A percentile compares a stretch with the other conserved stretches of the same genome.
Evolutionary conservation across 768 basidiomycete genomes (phyloP).

Genomic region (Dioszegia hungarica): DNA sequence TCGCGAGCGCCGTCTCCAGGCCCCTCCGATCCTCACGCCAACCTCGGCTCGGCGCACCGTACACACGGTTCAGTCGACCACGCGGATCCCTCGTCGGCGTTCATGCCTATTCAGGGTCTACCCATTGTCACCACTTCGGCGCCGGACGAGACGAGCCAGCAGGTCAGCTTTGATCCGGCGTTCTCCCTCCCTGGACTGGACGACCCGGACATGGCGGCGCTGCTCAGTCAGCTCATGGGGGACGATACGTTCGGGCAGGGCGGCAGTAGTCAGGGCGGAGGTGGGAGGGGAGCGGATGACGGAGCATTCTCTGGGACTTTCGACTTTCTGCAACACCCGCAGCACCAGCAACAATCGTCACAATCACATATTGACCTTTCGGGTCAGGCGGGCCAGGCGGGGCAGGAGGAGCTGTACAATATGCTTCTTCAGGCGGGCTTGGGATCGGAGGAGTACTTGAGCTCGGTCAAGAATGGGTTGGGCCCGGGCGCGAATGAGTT

Average conservation of each 20-base stretch:
- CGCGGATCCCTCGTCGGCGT: background rate
- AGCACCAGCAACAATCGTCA: background rate
- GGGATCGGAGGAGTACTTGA: too few relatives aligned
- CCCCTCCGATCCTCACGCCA: background rate
- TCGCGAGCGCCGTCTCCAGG: conserved; percentile 3
- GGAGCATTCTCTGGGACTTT: background rate
- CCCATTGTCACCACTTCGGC: conserved; percentile 5
- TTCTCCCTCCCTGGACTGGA: background rate
- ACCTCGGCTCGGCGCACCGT: background rate
- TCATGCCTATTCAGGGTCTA: background rate
- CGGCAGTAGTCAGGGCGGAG: background rate
- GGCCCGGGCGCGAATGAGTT: too few relatives aligned
- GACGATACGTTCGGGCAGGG: background rate
- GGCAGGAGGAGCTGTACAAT: background rate
- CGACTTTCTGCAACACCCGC: background rate
- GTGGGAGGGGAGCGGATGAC: too few relatives aligned
- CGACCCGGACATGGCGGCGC: background rate
- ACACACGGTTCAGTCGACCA: conserved; percentile 1
- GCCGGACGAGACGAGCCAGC: conserved; percentile 8
- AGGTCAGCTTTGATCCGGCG: conserved; percentile 6
- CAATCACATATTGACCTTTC: too few relatives aligned
- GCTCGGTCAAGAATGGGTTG: too few relatives aligned
- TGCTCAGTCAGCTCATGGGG: background rate
- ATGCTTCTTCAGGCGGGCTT: background rate
- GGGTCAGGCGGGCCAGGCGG: background rate